These are phyloP conservation scores for Neurospora sp. DNA, from an alignment of 495 filamentous ascomycete species.

Conservation along the genomic window DNA sequence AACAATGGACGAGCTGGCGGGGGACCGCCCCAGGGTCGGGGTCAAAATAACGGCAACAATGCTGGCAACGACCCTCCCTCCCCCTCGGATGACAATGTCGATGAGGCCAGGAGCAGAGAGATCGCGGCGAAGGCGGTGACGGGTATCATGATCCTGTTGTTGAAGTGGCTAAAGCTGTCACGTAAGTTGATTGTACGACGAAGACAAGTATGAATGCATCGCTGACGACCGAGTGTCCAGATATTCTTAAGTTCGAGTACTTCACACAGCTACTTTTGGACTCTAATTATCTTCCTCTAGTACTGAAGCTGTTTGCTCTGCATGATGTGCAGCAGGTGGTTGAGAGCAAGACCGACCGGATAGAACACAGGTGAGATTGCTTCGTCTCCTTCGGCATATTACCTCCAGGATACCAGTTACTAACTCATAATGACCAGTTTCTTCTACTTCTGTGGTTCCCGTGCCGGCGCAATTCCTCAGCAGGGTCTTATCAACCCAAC, in stretches of 20 bases:
- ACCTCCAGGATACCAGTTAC: neutral
- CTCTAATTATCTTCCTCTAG: constrained; percentile 84
- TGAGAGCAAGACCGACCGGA: constrained; percentile 72
- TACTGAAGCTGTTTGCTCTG: constrained; percentile 84
- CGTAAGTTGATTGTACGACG: constrained; percentile 47
- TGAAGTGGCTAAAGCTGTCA: constrained; percentile 96
- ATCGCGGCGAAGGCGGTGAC: constrained; percentile 86
- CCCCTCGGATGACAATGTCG: constrained; percentile 56
- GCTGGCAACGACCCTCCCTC: constrained; percentile 29
- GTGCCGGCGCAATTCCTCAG: constrained; percentile 22
- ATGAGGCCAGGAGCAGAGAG: constrained; percentile 69
- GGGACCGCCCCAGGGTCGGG: constrained; percentile 17
- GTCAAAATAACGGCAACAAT: constrained; percentile 22
- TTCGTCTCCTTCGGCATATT: neutral
- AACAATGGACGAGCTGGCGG: constrained; percentile 27
- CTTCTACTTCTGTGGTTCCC: constrained; percentile 72
- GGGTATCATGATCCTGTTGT: constrained; percentile 66
- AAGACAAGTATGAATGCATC: neutral
- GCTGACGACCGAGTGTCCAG: constrained; percentile 38
- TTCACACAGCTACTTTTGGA: constrained; percentile 86
- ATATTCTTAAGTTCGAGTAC: constrained; percentile 93
- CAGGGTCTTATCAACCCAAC: constrained; percentile 12
- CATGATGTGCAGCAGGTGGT: constrained; percentile 84
- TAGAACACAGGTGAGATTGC: constrained; percentile 60
- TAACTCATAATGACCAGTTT: constrained; percentile 46